Evolutionary conservation across 2,329 filamentous ascomycete genomes (phyloP).

Genomic region (Curvularia lunata): DNA sequence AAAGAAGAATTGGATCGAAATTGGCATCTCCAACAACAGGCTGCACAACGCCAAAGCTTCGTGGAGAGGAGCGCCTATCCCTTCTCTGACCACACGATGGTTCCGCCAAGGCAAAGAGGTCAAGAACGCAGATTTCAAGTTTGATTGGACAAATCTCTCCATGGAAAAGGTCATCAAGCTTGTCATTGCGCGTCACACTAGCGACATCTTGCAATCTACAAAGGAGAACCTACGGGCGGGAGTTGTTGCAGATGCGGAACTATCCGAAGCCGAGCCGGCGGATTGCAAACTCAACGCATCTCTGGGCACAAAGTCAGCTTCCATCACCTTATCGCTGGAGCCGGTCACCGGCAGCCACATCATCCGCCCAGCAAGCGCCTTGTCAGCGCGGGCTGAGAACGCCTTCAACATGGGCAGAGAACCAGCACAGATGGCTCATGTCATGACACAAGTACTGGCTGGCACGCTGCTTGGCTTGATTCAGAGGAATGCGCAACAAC

Average conservation of each 20-base stretch:
- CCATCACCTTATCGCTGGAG: slow-evolving; percentile 70
- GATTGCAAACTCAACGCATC: slow-evolving; percentile 73
- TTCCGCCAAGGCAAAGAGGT: slow-evolving; percentile 82
- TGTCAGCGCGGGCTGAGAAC: slow-evolving; percentile 61
- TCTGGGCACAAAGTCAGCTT: slow-evolving; percentile 66
- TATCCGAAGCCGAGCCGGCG: slow-evolving; percentile 67
- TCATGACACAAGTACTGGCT: slow-evolving; percentile 68
- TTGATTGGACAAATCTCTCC: slow-evolving; percentile 73
- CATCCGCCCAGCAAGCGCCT: slow-evolving; percentile 63
- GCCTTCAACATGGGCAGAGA: slow-evolving; percentile 68
- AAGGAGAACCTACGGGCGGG: slow-evolving; percentile 64
- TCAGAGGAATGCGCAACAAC: slow-evolving; percentile 63
- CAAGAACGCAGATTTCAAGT: slow-evolving; percentile 67
- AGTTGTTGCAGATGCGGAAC: slow-evolving; percentile 63
- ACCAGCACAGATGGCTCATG: slow-evolving; percentile 63
- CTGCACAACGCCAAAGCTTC: slow-evolving; percentile 43
- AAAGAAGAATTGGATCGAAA: slow-evolving; percentile 87
- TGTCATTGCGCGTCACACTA: slow-evolving; percentile 77
- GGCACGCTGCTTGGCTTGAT: slow-evolving; percentile 67
- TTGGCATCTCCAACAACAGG: slow-evolving; percentile 76
- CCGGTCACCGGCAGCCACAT: slow-evolving; percentile 78
- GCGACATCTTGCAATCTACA: slow-evolving; percentile 69
- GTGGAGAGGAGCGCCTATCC: slow-evolving; percentile 43
- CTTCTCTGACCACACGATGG: slow-evolving; percentile 72
- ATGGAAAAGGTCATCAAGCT: slow-evolving; percentile 75